These are phyloP conservation scores for Podaxis sp. DNA, from an alignment of 768 basidiomycete genomes.

Conservation along the genomic window DNA sequence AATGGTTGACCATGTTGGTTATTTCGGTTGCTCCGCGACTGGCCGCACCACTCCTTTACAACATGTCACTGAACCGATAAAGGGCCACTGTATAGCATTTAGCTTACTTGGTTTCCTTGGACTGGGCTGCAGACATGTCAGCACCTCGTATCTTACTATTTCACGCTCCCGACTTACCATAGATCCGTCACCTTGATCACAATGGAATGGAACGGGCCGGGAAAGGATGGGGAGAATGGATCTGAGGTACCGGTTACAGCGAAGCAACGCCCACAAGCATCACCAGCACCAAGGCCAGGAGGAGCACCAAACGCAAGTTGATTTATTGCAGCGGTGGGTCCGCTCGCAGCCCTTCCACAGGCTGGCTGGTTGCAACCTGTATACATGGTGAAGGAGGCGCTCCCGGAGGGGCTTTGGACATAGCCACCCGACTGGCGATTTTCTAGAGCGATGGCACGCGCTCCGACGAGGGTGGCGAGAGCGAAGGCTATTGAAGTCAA, in stretches of 20 bases:
- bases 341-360: slow-evolving; percentile 50
- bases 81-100: neutral
- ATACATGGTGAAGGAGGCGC: slow-evolving; percentile 59
- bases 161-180: slow-evolving; percentile 27
- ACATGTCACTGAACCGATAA: neutral
- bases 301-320: slow-evolving; percentile 54
- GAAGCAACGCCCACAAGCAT: slow-evolving; percentile 66
- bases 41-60: slow-evolving; percentile 51
- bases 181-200: slow-evolving; percentile 53
- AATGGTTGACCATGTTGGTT: slow-evolving; percentile 46
- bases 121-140: slow-evolving; percentile 34
- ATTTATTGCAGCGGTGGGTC: slow-evolving; percentile 57
- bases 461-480: slow-evolving; percentile 23
- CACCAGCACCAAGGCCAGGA: slow-evolving; percentile 52
- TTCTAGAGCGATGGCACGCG: slow-evolving; percentile 26
- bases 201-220: slow-evolving; percentile 52
- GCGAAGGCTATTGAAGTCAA: slow-evolving; percentile 20
- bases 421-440: slow-evolving; percentile 48
- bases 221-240: slow-evolving; percentile 50
- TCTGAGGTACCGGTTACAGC: slow-evolving; percentile 47
- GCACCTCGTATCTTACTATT: neutral
- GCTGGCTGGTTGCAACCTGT: slow-evolving; percentile 50
- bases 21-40: slow-evolving; percentile 38
- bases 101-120: slow-evolving; percentile 40
- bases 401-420: slow-evolving; percentile 50